phyloP scores from a whole-genome alignment of 2,329 filamentous ascomycete genomes.

The Talaromyces albobiverticillius region DNA sequence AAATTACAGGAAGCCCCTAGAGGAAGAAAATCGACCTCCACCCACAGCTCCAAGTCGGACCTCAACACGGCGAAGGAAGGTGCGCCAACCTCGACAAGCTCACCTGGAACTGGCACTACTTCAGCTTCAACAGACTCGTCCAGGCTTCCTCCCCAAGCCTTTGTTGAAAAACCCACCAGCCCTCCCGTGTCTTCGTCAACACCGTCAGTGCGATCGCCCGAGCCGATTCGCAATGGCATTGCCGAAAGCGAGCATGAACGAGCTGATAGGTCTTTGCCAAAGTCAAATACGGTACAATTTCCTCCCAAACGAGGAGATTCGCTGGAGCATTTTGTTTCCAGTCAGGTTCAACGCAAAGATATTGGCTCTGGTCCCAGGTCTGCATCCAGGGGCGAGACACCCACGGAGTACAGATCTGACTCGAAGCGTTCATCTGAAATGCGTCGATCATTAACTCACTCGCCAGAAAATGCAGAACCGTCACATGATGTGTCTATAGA shows the following conservation, averaged over 20 bases:
- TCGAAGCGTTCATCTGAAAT: constrained; percentile 10
- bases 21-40: constrained; percentile 51
- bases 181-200: constrained; percentile 26
- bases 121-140: constrained; percentile 16
- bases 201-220: constrained; percentile 50
- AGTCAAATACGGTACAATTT: constrained; percentile 27
- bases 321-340: constrained; percentile 45
- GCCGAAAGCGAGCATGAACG: constrained; percentile 50
- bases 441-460: constrained; percentile 2
- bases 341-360: constrained; percentile 66
- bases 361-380: constrained; percentile 30
- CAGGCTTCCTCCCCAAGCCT: constrained; percentile 33
- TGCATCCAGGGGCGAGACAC: neutral
- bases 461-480: constrained; percentile 28
- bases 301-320: constrained; percentile 61
- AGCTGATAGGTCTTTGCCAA: constrained; percentile 38
- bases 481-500: constrained; percentile 42
- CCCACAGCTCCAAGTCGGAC: constrained; percentile 11
- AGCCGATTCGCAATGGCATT: constrained; percentile 50
- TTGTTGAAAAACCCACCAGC: constrained; percentile 13
- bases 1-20: constrained; percentile 79
- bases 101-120: constrained; percentile 19
- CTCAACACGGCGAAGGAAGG: constrained; percentile 31
- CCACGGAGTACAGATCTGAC: neutral
- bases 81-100: constrained; percentile 36